Base-by-base conservation (phyloP, 106 monocot species). In the Dendrobium nobile region DNA sequence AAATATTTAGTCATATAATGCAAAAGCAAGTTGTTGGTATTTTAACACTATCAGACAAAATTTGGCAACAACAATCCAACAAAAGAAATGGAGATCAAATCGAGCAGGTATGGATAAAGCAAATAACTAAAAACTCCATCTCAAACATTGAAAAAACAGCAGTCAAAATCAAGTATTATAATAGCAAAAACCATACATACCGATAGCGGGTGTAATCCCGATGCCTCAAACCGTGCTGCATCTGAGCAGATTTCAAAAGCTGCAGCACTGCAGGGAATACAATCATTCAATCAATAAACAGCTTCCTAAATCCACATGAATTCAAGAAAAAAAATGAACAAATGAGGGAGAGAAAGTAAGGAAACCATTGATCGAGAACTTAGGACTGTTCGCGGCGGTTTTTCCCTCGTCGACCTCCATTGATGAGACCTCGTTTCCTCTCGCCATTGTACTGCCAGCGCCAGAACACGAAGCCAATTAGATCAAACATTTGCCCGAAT, bases 141-240 rank as follows among this genome's bases (percentile, higher is more conserved):
- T 70, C 2, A 33, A 70, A 70, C n/a, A 70, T 37, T 70, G 15
- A 33, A 13, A 37, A 9, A 33, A 15, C 37, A 15, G 37, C 70
- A 70, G 28, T 31, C 28, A 37, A 22, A 20, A 33, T 37, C 13
- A 17, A 17, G 7, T 70, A 70, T 13, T 33, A 70, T 70, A 33
- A 6, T 37, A 70, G 4, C 37, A 70, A 70, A 70, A 70, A 70
- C 24, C 70, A 70, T 15, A 76, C 76, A 19, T 80, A 99, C 93
- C 95, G 84, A 80, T 99, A 99, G 20, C 94, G 89, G 75, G 98
- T 91, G 82, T 99, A 99, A 44, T 99, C 95, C 37, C 93, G 83
- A 47, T 92, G 98, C 58, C 93, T 82, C 81, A 99, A 83, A 7
- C 98, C 98, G 67, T 99, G 98, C 84, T 93, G 95, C 91, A 95